Percentiles rank a stretch among this genome's conserved stretches.
phyloP scores from a whole-genome alignment of 148 eudicot genomes.

The Rhododendron molle region DNA sequence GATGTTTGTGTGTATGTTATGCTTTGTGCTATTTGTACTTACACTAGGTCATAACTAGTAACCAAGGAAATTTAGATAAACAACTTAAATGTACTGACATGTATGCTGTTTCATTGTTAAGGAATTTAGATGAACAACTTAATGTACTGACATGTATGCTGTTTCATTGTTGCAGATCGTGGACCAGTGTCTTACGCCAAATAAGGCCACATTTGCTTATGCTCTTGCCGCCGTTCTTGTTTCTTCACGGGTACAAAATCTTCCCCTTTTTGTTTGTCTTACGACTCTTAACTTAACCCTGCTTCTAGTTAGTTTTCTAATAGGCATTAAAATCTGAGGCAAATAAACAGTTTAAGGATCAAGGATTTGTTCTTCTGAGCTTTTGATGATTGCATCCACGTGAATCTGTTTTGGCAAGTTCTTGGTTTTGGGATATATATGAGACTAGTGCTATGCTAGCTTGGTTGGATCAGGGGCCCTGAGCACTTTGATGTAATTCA shows the following conservation, averaged over 20 bases:
- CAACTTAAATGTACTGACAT: conserved; percentile 1
- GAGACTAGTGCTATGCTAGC: neutral
- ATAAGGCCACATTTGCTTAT: conserved; percentile 47
- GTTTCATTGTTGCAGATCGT: conserved; percentile 49
- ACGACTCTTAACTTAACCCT: neutral
- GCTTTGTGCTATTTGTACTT: neutral
- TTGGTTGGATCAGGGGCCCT: neutral
- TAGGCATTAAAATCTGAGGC: neutral
- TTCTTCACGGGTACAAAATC: conserved; percentile 59
- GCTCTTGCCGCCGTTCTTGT: conserved; percentile 62
- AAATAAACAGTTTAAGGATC: conserved; percentile 4
- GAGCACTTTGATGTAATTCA: neutral
- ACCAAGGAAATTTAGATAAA: conserved; percentile 1
- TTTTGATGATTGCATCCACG: neutral
- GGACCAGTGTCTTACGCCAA: conserved; percentile 34
- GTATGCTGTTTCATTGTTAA: conserved; percentile 14
- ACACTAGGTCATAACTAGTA: neutral
- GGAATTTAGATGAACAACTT: neutral
- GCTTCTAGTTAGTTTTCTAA: conserved; percentile 1
- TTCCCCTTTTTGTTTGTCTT: neutral
- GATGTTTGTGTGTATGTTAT: neutral
- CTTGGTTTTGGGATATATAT: neutral
- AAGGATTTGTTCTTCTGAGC: neutral
- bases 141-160: neutral
- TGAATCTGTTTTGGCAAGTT: conserved; percentile 1